Evolutionary conservation across 345 rosid species (phyloP), one percentile per base, ranked within the genome.

Genomic region (Trapa incisa): DNA sequence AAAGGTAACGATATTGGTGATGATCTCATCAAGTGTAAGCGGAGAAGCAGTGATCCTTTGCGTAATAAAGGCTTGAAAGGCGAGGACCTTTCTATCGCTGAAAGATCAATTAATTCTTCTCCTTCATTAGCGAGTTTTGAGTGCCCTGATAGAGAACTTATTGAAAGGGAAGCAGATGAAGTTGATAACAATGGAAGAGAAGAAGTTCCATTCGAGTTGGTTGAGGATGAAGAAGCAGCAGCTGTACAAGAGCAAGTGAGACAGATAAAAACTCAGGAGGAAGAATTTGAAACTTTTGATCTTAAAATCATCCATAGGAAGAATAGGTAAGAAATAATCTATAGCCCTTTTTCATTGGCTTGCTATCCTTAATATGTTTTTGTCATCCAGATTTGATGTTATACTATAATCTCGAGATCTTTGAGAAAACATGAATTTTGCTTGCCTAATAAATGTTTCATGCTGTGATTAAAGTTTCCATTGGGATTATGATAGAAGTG

Each of bases 161-260:
- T 75, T 37, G 79, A 70, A 71, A 82, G 84, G 73, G 89, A 80
- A 75, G 89, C 78, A 50, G 87, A 81, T 70, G 88, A 79, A 74
- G 81, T 65, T 43, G 67, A 70, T 75, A 75, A 67, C 47, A 74
- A 75, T 38, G 76, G 61, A 33, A 85, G 78, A 81, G 96, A 87
- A 70, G 94, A 86, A 71, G 94, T 87, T 71, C 87, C 78, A 37
- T 86, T 77, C 45, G 86, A 78, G 47, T 77, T 83, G 50, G 78
- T 89, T 67, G 99, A 95, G 75, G 99, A 95, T 80, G 99, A 95
- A 73, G 99, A 95, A 76, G 90, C 84, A 42, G 91, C 87, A 71
- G 99, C 96, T 39, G 94, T 95, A 17, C 94, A 91, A 74, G 99
- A 95, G 84, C 99, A 95, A 89, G 83, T 89, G 22, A 84, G 93